phyloP scores from a whole-genome alignment of 495 filamentous ascomycete genomes.

The Aspergillus bridgeri region DNA sequence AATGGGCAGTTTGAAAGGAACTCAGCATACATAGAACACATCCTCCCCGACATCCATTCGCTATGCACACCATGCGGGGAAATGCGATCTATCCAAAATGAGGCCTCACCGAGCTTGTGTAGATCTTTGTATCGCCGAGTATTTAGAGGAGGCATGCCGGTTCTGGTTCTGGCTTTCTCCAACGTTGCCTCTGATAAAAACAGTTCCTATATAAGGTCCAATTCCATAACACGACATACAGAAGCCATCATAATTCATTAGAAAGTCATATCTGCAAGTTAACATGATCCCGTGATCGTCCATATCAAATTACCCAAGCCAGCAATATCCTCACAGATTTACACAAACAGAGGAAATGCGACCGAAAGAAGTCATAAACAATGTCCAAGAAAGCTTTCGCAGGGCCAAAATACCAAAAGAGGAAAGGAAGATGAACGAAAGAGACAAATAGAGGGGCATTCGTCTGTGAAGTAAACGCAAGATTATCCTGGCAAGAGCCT shows the following conservation, averaged over 20 bases:
- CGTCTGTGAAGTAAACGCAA: too few species aligned
- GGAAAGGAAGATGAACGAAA: not conserved
- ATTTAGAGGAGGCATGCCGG: too few species aligned
- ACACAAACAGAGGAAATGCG: not conserved
- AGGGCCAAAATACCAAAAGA: not conserved
- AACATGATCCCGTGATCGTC: not conserved
- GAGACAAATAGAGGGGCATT: not conserved
- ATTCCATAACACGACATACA: not conserved
- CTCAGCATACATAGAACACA: too few species aligned
- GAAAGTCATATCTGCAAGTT: not conserved
- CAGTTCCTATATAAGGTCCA: not conserved
- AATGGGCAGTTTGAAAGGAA: too few species aligned
- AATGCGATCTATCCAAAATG: constrained; percentile 5
- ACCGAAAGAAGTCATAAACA: not conserved
- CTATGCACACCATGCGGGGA: constrained; percentile 3
- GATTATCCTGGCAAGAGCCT: not conserved
- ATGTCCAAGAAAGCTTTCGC: not conserved
- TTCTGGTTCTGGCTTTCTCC: too few species aligned
- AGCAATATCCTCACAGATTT: not conserved
- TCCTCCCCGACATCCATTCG: not conserved
- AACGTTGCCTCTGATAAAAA: too few species aligned
- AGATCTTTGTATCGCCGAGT: too few species aligned
- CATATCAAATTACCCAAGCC: not conserved
- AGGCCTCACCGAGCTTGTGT: not conserved
- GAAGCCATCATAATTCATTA: not conserved